Evolutionary conservation across 129 eudicot genomes (phyloP).

Genomic region (Helichrysum umbraculigerum): DNA sequence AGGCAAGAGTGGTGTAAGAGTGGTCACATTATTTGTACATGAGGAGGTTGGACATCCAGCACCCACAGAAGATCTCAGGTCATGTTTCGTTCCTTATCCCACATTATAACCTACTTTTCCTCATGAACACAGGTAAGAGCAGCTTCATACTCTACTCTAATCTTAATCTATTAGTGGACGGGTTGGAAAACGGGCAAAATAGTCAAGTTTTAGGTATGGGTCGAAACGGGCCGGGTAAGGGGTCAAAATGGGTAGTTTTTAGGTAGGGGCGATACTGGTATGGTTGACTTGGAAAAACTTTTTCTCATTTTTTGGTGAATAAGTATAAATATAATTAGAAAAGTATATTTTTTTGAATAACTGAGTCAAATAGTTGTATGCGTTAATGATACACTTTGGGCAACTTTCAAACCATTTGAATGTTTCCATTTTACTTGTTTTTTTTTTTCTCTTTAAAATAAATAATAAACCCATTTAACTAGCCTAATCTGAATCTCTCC

Average conservation of each 20-base stretch:
- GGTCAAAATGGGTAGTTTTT: too few relatives aligned
- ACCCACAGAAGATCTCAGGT: slow-evolving; percentile 98
- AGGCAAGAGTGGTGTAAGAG: slow-evolving; percentile 82
- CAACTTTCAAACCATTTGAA: background rate
- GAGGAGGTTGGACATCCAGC: slow-evolving; percentile 96
- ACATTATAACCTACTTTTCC: slow-evolving; percentile 65
- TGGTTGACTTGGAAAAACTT: background rate
- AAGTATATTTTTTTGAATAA: background rate
- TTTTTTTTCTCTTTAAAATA: background rate
- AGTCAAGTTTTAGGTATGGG: background rate
- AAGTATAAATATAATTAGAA: background rate
- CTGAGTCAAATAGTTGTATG: background rate
- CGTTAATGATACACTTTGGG: background rate
- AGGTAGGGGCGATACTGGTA: too few relatives aligned
- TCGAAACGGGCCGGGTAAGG: too few relatives aligned
- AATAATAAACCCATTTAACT: background rate
- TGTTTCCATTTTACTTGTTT: background rate
- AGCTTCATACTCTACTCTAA: background rate
- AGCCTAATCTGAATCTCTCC: background rate
- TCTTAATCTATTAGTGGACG: background rate
- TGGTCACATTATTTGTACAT: slow-evolving; percentile 93
- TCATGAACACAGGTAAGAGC: slow-evolving; percentile 58
- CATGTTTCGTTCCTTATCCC: slow-evolving; percentile 80
- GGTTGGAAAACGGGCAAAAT: background rate
- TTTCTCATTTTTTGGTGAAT: background rate